phyloP scores from a whole-genome alignment of 352 stramenopile species.

The Pythium inflatum region DNA sequence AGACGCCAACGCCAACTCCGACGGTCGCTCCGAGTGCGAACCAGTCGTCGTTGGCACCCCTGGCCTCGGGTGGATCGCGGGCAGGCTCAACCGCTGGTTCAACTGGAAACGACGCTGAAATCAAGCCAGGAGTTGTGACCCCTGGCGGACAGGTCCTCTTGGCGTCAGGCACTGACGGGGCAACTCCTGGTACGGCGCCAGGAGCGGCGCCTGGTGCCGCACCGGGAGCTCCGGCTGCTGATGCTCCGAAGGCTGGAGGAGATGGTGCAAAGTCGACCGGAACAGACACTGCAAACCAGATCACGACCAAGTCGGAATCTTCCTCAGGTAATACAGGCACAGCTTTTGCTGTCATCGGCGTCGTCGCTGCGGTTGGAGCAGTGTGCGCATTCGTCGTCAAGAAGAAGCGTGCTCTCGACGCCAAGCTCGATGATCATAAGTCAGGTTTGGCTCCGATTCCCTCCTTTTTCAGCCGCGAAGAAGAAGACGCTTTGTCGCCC shows the following conservation, averaged over 20 bases:
- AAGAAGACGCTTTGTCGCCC: conserved; percentile 36
- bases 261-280: background rate
- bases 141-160: background rate
- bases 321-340: conserved; percentile 46
- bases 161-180: conserved; percentile 3
- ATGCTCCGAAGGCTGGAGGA: background rate
- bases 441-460: conserved; percentile 36
- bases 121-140: conserved; percentile 19
- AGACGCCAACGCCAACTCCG: background rate
- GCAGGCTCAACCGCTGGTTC: conserved; percentile 7
- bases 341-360: conserved; percentile 53
- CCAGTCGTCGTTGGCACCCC: background rate
- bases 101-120: conserved; percentile 18
- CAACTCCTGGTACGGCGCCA: background rate
- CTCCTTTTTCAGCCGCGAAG: conserved; percentile 47
- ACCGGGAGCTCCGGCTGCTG: background rate
- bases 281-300: conserved; percentile 29
- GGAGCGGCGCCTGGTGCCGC: background rate
- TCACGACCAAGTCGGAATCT: conserved; percentile 47
- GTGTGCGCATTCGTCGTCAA: conserved; percentile 64
- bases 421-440: conserved; percentile 49
- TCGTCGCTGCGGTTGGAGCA: conserved; percentile 44
- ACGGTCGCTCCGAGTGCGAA: background rate
- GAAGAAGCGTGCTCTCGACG: conserved; percentile 56
- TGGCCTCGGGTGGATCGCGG: background rate